Evolutionary conservation across 2,329 filamentous ascomycete genomes (phyloP).

Genomic region (Sporothrix inflata): DNA sequence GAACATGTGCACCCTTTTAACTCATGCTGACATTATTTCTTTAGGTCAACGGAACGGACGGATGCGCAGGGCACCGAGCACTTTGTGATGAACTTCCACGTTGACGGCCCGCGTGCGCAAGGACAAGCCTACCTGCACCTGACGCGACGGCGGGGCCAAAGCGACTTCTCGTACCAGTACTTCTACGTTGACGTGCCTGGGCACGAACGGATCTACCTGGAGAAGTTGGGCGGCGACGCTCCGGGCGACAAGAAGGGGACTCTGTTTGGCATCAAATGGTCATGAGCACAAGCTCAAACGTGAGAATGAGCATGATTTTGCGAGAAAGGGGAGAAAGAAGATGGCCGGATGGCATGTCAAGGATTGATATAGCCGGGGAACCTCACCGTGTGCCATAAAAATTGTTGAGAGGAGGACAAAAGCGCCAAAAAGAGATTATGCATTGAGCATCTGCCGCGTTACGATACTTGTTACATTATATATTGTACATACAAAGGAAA

Average conservation of each 20-base stretch:
- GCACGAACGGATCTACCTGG: conserved; percentile 66
- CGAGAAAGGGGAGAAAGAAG: neutral
- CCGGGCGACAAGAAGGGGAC: conserved; percentile 47
- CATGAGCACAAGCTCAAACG: conserved; percentile 33
- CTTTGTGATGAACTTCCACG: conserved; percentile 82
- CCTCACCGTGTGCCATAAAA: neutral
- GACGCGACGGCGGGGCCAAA: conserved; percentile 65
- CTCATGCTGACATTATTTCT: neutral
- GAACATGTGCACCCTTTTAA: neutral
- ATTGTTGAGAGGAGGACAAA: conserved; percentile 14
- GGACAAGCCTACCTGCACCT: conserved; percentile 80
- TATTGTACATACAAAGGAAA: conserved; percentile 20
- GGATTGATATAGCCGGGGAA: neutral
- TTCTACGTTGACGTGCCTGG: conserved; percentile 80
- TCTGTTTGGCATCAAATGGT: conserved; percentile 67
- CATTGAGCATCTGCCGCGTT: neutral
- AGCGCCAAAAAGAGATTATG: neutral
- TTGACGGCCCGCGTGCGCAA: conserved; percentile 74
- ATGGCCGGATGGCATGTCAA: neutral
- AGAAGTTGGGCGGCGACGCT: conserved; percentile 50
- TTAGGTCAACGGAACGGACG: conserved; percentile 48
- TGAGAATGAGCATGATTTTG: neutral
- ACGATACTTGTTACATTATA: neutral
- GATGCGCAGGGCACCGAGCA: conserved; percentile 80
- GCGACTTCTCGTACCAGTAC: conserved; percentile 77